Evolutionary conservation across 768 basidiomycete species (phyloP), one percentile per base, ranked within the genome.

Genomic region (Russula sp.): DNA sequence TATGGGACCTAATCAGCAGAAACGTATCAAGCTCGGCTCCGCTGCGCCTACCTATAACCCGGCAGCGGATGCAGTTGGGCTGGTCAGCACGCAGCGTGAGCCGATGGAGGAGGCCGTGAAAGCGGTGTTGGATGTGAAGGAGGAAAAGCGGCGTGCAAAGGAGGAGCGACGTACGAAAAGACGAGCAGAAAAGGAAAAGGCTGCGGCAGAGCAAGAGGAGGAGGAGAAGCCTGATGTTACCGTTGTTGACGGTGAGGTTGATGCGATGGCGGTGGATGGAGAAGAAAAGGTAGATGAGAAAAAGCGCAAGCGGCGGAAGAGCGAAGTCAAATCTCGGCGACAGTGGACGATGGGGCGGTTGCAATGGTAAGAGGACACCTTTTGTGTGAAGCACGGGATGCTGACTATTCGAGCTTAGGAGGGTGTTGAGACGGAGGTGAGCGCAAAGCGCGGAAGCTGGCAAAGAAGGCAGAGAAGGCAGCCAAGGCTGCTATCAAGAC

Each of bases 11-110:
- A 84, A 83, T 77, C 87, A 89, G 74, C 90, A 92, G 74, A 73
- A 80, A 69, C 84, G 83, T 70, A 95, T 94, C 78, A 86, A 90
- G 76, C 88, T 91, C 86, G 80, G 73, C 50, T 88, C 91, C 49
- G 88, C 87, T 69, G 82, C 87, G 51, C 85, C 85, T 73, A 86
- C 84, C 49, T 99, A 99, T 76, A 97, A 98, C 74, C 81, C 85
- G 24, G 84, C 86, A 34, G 90, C 91, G 40, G 96, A 98, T 75
- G 84, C 84, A 30, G 84, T 92, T 56, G 85, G 87, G 71, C 79
- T 98, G 65, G 83, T 98, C 53, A 83, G 94, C 44, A 91, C 96
- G 36, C 94, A 95, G 75, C 83, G 87, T 57, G 86, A 88, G 57
- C 86, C 92, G n/a, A 77, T 88, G 75, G 85, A 90, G 70, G 75